These are phyloP conservation scores for Puya raimondii DNA, from an alignment of 176 grass and related monocot genomes.

Conservation along the genomic window DNA sequence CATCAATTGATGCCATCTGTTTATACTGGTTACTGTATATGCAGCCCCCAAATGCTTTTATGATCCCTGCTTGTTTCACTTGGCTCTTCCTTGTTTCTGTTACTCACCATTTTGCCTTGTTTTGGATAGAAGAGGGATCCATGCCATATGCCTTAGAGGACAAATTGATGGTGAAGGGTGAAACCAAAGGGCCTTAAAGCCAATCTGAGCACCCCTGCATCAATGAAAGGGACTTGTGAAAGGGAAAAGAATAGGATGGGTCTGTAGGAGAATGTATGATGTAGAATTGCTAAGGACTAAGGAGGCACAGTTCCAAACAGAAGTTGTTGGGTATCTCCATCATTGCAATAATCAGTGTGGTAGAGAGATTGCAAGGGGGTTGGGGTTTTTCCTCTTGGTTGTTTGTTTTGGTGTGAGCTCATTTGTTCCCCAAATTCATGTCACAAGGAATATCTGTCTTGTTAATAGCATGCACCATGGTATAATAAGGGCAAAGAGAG, in stretches of 20 bases:
- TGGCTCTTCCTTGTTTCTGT: background rate
- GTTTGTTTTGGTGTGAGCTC: conserved; percentile 6
- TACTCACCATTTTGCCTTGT: background rate
- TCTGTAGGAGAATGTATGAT: conserved; percentile 10
- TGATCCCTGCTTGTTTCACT: background rate
- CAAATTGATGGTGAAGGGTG: conserved; percentile 4
- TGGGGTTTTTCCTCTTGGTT: conserved; percentile 16
- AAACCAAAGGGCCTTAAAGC: conserved; percentile 8
- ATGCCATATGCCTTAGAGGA: conserved; percentile 2
- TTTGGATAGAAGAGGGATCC: background rate
- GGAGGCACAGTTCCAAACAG: conserved; percentile 29
- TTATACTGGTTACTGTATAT: background rate
- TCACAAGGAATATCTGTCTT: background rate
- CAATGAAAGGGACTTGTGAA: conserved; percentile 33
- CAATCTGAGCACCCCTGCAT: conserved; percentile 7
- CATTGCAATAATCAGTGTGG: conserved; percentile 62
- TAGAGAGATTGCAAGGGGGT: conserved; percentile 17
- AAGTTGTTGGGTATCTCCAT: conserved; percentile 57
- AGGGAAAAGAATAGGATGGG: conserved; percentile 22
- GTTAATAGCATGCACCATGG: no score
- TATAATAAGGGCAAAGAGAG: no score
- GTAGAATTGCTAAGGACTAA: conserved; percentile 15
- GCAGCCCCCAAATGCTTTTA: background rate
- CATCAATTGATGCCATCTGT: background rate
- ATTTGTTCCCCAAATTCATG: conserved; percentile 14